These are phyloP conservation scores for Globisporangium iwayamae DNA, from an alignment of 352 stramenopile species.

Conservation along the genomic window DNA sequence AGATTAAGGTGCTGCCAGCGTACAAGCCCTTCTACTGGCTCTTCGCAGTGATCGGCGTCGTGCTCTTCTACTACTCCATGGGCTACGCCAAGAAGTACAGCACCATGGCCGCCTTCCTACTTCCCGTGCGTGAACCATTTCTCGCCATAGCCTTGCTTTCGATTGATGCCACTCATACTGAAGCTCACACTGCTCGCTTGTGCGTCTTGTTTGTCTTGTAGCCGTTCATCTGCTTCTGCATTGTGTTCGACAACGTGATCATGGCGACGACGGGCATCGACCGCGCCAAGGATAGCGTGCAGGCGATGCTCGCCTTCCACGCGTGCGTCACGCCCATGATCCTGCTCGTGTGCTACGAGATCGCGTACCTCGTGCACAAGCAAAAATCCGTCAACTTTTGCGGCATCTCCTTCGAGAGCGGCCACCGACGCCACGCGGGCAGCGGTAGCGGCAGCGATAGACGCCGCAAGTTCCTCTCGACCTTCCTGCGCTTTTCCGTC, in stretches of 20 bases:
- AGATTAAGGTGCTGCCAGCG: slow-evolving; percentile 43
- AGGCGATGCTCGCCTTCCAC: slow-evolving; percentile 80
- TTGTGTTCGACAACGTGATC: slow-evolving; percentile 77
- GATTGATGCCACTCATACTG: background rate
- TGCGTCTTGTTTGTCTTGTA: slow-evolving; percentile 18
- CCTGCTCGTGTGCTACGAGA: slow-evolving; percentile 86
- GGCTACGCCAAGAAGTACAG: slow-evolving; percentile 76
- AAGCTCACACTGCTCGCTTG: background rate
- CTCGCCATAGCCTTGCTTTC: background rate
- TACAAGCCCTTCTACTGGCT: slow-evolving; percentile 71
- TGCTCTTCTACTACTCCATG: slow-evolving; percentile 74
- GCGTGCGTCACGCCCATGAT: slow-evolving; percentile 82
- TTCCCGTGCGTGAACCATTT: slow-evolving; percentile 44
- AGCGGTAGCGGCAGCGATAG: background rate
- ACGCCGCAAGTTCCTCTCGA: slow-evolving; percentile 40
- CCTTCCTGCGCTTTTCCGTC: slow-evolving; percentile 59
- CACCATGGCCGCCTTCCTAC: slow-evolving; percentile 66
- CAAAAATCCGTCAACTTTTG: slow-evolving; percentile 89
- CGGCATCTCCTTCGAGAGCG: slow-evolving; percentile 84
- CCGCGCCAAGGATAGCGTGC: slow-evolving; percentile 41
- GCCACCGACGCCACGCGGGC: slow-evolving; percentile 36
- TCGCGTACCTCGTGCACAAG: slow-evolving; percentile 89
- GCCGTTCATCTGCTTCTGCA: slow-evolving; percentile 78
- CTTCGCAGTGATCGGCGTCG: slow-evolving; percentile 47
- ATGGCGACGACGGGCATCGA: slow-evolving; percentile 77